Evolutionary conservation across 768 basidiomycete species (phyloP), one percentile per base, ranked within the genome.

Genomic region (Phaeotremella skinneri): DNA sequence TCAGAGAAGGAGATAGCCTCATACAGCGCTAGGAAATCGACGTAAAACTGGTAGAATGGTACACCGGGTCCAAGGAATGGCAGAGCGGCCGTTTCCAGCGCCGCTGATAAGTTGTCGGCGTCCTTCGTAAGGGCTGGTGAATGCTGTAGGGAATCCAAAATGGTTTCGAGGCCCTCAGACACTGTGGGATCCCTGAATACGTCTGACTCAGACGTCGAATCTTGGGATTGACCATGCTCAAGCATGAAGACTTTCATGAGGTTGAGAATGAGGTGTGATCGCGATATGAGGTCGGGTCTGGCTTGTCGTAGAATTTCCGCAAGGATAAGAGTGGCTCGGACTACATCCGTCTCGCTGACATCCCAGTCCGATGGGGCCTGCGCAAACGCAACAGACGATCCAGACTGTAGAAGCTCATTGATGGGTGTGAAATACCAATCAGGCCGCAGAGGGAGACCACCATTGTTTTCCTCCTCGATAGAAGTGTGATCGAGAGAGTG

Each of bases 161-260:
- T 73, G 30, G 80, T 79, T 0, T 77, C 71, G 84, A 93, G 86
- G 42, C 86, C 74, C 3, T 67, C 77, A 25, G 79, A 81, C 1
- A 96, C 86, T 4, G 81, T 69, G 1, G 63, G 63, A 76, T 96
- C 90, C n/a, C 91, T 81, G 77, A 90, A 98, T 1, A 96, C 62
- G 39, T 73, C 73, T 14, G 52, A 57, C 34, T 66, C 67, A 20
- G 51, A 37, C 2, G 55, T 48, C 32, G 58, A 25, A 26, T 61
- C 58, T n/a, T 31, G 43, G 29, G 45, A 69, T 65, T 89, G 86
- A 1, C 84, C 90, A 71, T 94, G 89, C 74, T 98, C 93, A 27
- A 98, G 84, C 91, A 96, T 93, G 78, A 91, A 91, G 16, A 96
- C 84, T 64, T 89, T 90, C 90, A 96, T 93, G 63, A 91, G 87